A percentile compares a stretch with the other conserved stretches of the same genome.
phyloP scores from a whole-genome alignment of 2,329 filamentous ascomycete genomes.

The Cadophora gregata region DNA sequence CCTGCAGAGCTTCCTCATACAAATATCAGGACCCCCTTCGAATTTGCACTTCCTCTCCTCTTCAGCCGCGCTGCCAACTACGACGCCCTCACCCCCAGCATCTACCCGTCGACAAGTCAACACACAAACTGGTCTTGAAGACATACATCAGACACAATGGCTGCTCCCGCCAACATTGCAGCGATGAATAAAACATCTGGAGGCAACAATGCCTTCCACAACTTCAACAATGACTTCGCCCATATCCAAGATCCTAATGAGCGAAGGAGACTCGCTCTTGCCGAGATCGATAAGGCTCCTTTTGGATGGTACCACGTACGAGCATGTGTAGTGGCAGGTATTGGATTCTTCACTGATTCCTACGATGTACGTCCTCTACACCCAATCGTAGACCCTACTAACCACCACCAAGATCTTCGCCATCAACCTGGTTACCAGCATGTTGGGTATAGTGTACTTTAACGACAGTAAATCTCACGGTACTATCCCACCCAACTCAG shows the following conservation, averaged over 20 bases:
- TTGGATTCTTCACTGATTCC: conserved; percentile 88
- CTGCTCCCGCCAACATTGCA: too few species aligned
- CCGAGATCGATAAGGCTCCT: conserved; percentile 80
- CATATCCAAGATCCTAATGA: conserved; percentile 68
- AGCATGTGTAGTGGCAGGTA: conserved; percentile 77
- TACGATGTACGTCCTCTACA: conserved; percentile 57
- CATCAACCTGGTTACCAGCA: conserved; percentile 42
- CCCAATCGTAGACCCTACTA: too few species aligned
- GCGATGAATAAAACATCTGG: conserved; percentile 45
- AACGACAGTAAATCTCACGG: conserved; percentile 44
- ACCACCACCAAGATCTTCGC: conserved; percentile 35
- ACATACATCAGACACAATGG: too few species aligned
- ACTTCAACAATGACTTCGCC: conserved; percentile 77
- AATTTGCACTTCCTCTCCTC: too few species aligned
- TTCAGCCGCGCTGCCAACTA: too few species aligned
- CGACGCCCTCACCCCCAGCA: too few species aligned
- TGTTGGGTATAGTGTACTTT: conserved; percentile 40
- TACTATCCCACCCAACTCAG: conserved; percentile 68
- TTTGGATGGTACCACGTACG: conserved; percentile 87
- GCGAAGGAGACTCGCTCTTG: conserved; percentile 77
- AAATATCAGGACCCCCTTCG: too few species aligned
- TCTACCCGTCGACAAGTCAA: too few species aligned
- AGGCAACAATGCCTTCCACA: conserved; percentile 75
- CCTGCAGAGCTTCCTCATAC: too few species aligned
- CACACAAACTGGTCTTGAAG: too few species aligned